phyloP scores from a whole-genome alignment of 352 stramenopile genomes.

The Globisporangium megalacanthum region DNA sequence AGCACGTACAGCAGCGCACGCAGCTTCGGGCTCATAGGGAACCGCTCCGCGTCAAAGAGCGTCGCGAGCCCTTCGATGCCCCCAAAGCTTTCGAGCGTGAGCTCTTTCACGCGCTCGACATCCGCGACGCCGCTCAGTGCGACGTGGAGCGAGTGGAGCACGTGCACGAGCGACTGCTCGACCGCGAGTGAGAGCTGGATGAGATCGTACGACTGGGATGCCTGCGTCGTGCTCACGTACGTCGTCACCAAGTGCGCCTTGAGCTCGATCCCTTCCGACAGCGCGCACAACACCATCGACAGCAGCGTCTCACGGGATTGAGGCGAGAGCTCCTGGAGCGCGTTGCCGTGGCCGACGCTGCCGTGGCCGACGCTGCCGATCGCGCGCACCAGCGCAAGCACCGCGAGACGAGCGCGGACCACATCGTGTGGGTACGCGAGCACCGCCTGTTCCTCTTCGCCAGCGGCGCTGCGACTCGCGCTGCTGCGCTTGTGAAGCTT shows the following conservation, averaged over 20 bases:
- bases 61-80: constrained; percentile 46
- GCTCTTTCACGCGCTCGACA: constrained; percentile 29
- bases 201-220: constrained; percentile 43
- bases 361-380: constrained; percentile 31
- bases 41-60: constrained; percentile 56
- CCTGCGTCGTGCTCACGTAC: constrained; percentile 41
- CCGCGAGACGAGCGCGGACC: constrained; percentile 26
- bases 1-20: constrained; percentile 64
- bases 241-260: constrained; percentile 48
- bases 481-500: constrained; percentile 48
- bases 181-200: constrained; percentile 44
- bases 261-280: constrained; percentile 48
- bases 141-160: constrained; percentile 31
- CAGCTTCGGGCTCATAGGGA: constrained; percentile 36
- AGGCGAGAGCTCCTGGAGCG: constrained; percentile 40
- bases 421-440: constrained; percentile 37
- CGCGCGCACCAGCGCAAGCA: constrained; percentile 42
- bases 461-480: constrained; percentile 18
- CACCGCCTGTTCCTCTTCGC: constrained; percentile 37
- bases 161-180: constrained; percentile 36
- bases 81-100: constrained; percentile 61
- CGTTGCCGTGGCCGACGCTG: constrained; percentile 32
- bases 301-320: constrained; percentile 66
- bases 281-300: constrained; percentile 39
- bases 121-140: constrained; percentile 42